Conservation (phyloP, 225 moss, liverwort and hornwort species). For the Asterella californica region DNA sequence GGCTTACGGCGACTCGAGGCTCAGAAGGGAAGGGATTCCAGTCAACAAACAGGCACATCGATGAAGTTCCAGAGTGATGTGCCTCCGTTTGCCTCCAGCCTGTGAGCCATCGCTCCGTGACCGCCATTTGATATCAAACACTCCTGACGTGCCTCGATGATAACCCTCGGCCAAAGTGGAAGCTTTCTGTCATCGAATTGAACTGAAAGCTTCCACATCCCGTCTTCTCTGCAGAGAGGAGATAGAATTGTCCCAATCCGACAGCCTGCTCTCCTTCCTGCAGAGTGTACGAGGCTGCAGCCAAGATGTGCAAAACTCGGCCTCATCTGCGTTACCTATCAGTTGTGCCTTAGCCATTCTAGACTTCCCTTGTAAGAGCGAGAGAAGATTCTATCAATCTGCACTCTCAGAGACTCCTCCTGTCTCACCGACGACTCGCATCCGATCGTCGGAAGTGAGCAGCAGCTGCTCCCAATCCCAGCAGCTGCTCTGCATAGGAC, state of each 20-base stretch:
- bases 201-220: no score
- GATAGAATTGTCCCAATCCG: conserved; percentile 74
- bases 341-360: conserved; percentile 43
- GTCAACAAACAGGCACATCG: conserved; percentile 80
- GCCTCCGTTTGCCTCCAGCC: conserved; percentile 27
- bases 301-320: conserved; percentile 72
- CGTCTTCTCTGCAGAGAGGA: conserved; percentile 48
- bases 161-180: conserved; percentile 48
- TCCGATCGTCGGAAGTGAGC: no score
- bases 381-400: no score
- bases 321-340: conserved; percentile 73
- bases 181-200: no score
- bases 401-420: no score
- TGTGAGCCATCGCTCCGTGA: conserved; percentile 37
- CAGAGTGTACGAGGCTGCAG: conserved; percentile 82
- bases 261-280: conserved; percentile 47
- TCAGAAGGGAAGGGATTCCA: conserved; percentile 43
- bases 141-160: conserved; percentile 50
- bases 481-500: no score
- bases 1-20: conserved; percentile 53
- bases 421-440: no score
- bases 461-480: no score
- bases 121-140: conserved; percentile 93
- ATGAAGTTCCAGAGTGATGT: conserved; percentile 20
- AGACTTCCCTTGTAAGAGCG: background rate